Base-by-base conservation (phyloP, 2,329 filamentous ascomycete species). In the Fusarium sororula region DNA sequence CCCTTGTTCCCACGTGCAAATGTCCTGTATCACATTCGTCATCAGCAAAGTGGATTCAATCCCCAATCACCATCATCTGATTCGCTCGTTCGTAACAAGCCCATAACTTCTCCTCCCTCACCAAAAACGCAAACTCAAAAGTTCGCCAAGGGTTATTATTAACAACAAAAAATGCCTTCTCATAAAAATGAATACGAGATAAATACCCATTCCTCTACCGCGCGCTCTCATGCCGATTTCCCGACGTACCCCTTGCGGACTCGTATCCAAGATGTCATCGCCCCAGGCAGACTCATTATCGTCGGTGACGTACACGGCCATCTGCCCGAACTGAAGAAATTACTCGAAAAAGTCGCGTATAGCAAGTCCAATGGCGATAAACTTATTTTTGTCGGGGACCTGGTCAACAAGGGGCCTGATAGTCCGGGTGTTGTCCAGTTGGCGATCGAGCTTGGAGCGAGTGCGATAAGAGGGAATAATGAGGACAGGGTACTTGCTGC, bases 301-400 rank as follows among this genome's bases (percentile, higher is more conserved):
- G 86, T 98, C 35, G 95, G 95, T 53, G 95, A 98, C 83, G 93
- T 98, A 4, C 95, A 98, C 82, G 95, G 95, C 18, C 95, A 95
- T 82, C 89, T 89, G 69, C 80, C 88, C 14, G 89, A 94, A 69
- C 84, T 93, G 80, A 82, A 85, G 78, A 80, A 85, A 20, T 85
- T 98, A 10, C 85, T 98, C 14, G 80, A 87, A 8, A 91, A 94
- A 77, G 84, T 92, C 18, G 81, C 85, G n/a, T 95, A 94, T 80
- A 82, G 90, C 57, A 74, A 24, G 11, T 13, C 30, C 1, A 53
- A 68, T 15, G 73, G 73, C 6, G 95, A 96, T 79, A 92, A 94
- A 76, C 84, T 96, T 15, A 85, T 96, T 6, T 86, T 95, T 44
- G 87, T 90, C 1, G 94, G 94, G 42, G 93, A 96, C 79, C 85